These are phyloP conservation scores for Andrographis paniculata DNA, from an alignment of 305 asterid species.

Conservation along the genomic window DNA sequence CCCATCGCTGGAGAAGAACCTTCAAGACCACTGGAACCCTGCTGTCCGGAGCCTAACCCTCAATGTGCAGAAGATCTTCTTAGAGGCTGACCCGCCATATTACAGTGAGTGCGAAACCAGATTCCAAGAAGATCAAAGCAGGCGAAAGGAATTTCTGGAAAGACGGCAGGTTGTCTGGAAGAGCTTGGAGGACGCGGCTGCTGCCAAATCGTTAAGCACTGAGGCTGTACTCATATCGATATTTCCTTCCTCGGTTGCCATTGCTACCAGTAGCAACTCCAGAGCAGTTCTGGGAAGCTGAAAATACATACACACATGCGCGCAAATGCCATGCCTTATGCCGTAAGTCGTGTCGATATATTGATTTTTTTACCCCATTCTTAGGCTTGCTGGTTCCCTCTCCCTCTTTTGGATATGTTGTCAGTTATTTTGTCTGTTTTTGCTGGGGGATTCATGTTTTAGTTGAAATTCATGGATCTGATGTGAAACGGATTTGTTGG, in stretches of 20 bases:
- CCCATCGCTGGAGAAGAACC: conserved; percentile 32
- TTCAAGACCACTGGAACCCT: conserved; percentile 41
- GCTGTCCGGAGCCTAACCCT: conserved; percentile 39
- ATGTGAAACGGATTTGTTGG: no score
- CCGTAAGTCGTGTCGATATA: no score
- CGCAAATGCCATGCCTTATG: no score
- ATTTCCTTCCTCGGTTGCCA: conserved; percentile 38
- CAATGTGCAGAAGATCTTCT: conserved; percentile 37
- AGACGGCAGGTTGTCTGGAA: conserved; percentile 40
- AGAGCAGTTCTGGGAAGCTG: conserved; percentile 25
- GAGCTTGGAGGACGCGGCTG: conserved; percentile 35
- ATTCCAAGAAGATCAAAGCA: conserved; percentile 24
- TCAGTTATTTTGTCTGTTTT: no score
- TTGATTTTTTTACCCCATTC: no score
- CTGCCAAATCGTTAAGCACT: conserved; percentile 21
- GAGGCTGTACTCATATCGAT: conserved; percentile 40
- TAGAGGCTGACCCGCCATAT: conserved; percentile 30
- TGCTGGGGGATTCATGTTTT: no score
- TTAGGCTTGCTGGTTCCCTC: no score
- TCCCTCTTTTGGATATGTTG: no score
- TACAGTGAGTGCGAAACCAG: conserved; percentile 33
- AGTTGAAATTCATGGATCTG: no score
- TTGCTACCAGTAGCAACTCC: conserved; percentile 27
- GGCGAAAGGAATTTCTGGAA: conserved; percentile 30
- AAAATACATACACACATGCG: no score